A percentile compares a stretch with the other conserved stretches of the same genome.
phyloP scores from a whole-genome alignment of 192 early-diverging fungal species.

The Coemansia sp. region DNA sequence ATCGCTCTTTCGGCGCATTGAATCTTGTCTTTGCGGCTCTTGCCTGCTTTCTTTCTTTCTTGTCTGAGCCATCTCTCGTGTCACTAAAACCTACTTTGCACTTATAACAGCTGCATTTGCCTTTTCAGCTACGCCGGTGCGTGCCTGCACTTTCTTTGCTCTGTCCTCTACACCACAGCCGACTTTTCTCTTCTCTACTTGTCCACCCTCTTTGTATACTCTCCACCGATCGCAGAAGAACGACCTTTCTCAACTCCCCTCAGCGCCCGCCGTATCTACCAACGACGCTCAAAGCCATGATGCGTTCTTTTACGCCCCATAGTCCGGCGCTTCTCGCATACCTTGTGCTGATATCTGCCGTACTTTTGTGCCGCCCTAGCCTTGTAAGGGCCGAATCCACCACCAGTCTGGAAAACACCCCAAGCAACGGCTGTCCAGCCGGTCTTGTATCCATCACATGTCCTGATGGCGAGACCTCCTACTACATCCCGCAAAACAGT shows the following conservation, averaged over 20 bases:
- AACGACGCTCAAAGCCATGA: neutral
- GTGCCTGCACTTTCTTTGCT: neutral
- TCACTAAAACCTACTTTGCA: too few species aligned
- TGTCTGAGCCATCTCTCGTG: too few species aligned
- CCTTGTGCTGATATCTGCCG: neutral
- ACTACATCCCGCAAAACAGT: constrained; percentile 36
- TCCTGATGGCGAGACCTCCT: constrained; percentile 18
- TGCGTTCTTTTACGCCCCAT: neutral
- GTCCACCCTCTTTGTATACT: neutral
- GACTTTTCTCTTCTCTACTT: neutral
- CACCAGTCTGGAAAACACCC: constrained; percentile 8
- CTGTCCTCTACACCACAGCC: neutral
- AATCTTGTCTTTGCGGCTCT: too few species aligned
- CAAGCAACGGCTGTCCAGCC: constrained; percentile 20
- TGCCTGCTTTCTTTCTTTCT: too few species aligned
- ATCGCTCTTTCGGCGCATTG: too few species aligned
- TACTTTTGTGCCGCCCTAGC: neutral
- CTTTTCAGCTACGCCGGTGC: neutral
- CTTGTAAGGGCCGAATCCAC: constrained; percentile 2
- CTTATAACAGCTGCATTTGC: neutral
- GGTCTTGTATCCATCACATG: constrained; percentile 25
- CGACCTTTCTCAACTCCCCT: neutral
- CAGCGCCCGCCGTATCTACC: neutral
- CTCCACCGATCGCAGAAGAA: neutral
- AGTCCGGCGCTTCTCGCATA: neutral